Evolutionary conservation across 371 early-diverging fungal genomes (phyloP).

Genomic region (Rhizopus stolonifer): DNA sequence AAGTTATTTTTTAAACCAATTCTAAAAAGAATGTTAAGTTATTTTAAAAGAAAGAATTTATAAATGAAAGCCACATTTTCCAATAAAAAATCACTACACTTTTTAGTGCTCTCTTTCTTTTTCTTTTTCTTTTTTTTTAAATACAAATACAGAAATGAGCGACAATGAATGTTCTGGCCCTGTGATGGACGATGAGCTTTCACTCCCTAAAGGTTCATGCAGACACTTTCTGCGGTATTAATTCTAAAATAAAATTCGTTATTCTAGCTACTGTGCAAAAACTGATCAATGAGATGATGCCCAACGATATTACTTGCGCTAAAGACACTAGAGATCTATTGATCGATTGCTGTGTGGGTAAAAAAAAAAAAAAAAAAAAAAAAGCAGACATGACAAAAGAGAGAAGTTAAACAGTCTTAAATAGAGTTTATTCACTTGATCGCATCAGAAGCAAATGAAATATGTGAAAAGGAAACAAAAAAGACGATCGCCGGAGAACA

Average conservation of each 20-base stretch:
- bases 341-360: constrained; percentile 92
- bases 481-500: constrained; percentile 99
- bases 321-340: constrained; percentile 96
- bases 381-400: background rate
- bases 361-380: no score
- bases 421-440: constrained; percentile 93
- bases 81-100: no score
- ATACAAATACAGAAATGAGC: constrained; percentile 67
- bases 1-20: no score
- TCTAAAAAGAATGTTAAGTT: no score
- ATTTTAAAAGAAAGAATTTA: no score
- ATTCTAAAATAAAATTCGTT: background rate
- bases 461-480: constrained; percentile 95
- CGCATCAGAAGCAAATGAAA: constrained; percentile 94
- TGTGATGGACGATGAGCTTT: constrained; percentile 77
- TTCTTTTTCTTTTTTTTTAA: no score
- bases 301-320: constrained; percentile 82
- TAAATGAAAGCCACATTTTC: no score
- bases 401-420: background rate
- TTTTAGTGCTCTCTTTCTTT: background rate
- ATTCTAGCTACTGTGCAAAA: constrained; percentile 93
- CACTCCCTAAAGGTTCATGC: constrained; percentile 79
- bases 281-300: constrained; percentile 94
- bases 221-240: background rate
- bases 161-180: constrained; percentile 69